Evolutionary conservation across 352 stramenopile species (phyloP).

Genomic region (Globisporangium megalacanthum): DNA sequence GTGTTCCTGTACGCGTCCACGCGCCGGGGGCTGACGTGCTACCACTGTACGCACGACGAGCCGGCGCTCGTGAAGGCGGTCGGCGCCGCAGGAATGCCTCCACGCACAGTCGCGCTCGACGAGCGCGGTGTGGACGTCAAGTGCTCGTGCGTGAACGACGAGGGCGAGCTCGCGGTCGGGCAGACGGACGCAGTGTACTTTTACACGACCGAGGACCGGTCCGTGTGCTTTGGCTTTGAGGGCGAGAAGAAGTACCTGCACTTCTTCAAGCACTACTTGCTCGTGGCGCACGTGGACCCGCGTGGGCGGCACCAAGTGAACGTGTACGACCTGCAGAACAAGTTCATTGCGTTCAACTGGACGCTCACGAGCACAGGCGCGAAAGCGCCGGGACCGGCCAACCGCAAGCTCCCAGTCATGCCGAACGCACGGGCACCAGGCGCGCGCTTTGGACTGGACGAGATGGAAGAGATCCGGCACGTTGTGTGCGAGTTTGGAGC

Average conservation of each 20-base stretch:
- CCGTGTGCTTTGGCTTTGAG: constrained; percentile 86
- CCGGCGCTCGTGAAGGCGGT: constrained; percentile 67
- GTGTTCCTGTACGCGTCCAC: constrained; percentile 81
- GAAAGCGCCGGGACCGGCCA: constrained; percentile 9
- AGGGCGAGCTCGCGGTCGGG: constrained; percentile 76
- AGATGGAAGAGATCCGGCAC: constrained; percentile 85
- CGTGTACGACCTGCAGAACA: constrained; percentile 91
- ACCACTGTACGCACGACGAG: constrained; percentile 82
- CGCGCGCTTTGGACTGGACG: constrained; percentile 75
- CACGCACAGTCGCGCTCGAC: constrained; percentile 71
- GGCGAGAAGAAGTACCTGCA: constrained; percentile 82
- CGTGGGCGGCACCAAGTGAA: constrained; percentile 83
- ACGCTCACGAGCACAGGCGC: constrained; percentile 61
- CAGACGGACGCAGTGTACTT: constrained; percentile 88
- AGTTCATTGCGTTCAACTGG: constrained; percentile 91
- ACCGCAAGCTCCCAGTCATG: constrained; percentile 20
- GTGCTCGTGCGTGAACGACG: constrained; percentile 80
- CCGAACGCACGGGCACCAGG: constrained; percentile 34
- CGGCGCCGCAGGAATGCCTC: constrained; percentile 47
- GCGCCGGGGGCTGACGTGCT: constrained; percentile 71
- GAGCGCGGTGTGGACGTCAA: constrained; percentile 79
- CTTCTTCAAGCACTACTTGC: constrained; percentile 87
- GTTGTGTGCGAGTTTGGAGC: constrained; percentile 83
- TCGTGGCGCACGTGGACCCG: constrained; percentile 79
- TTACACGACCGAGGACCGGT: constrained; percentile 85